A percentile compares a stretch with the other conserved stretches of the same genome.
These are phyloP conservation scores for Oryza meyeriana DNA, from an alignment of 176 grass and related monocot species.

Conservation along the genomic window DNA sequence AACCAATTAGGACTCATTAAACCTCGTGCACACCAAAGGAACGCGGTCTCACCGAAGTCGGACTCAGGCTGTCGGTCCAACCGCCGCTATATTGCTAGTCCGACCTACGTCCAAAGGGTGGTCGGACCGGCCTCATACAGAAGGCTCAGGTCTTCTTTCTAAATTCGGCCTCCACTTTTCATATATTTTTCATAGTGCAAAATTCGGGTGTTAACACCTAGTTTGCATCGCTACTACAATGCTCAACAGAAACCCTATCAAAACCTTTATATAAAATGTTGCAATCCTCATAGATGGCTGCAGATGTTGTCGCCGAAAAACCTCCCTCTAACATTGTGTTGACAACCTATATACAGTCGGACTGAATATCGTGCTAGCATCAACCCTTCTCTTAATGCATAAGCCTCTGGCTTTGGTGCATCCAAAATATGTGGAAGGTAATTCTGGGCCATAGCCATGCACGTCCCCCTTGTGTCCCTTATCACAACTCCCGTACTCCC, in stretches of 20 bases:
- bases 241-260: neutral
- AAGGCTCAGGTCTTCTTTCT: too few species aligned
- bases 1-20: too few species aligned
- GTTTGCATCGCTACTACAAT: neutral
- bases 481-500: neutral
- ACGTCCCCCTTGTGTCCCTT: too few species aligned
- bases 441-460: neutral
- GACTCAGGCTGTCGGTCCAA: too few species aligned
- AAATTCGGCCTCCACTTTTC: too few species aligned
- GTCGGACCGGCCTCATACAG: too few species aligned
- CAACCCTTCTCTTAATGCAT: neutral
- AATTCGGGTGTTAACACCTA: too few species aligned
- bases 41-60: too few species aligned
- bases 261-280: neutral
- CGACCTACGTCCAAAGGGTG: too few species aligned
- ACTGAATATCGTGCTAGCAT: neutral
- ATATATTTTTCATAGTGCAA: too few species aligned
- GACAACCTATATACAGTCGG: neutral
- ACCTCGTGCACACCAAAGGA: too few species aligned
- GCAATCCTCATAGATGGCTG: conserved; percentile 3
- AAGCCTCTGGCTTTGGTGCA: neutral
- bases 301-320: conserved; percentile 11
- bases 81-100: too few species aligned
- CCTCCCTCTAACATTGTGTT: conserved; percentile 9
- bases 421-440: neutral